phyloP scores from a whole-genome alignment of 2,329 filamentous ascomycete species.

The Ophiostoma triangulosporum region DNA sequence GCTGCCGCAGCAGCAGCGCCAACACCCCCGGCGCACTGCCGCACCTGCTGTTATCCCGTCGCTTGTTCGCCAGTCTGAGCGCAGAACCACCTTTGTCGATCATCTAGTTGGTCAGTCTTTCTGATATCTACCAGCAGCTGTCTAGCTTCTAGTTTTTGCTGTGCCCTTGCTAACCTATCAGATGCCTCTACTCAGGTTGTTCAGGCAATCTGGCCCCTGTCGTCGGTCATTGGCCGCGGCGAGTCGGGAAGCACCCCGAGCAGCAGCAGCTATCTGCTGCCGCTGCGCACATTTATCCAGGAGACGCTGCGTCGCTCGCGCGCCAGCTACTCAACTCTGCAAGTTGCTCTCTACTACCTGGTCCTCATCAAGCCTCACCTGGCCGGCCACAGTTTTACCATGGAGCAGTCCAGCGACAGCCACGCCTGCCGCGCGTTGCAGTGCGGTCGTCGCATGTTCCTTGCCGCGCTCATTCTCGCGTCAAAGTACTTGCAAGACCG shows the following conservation, averaged over 20 bases:
- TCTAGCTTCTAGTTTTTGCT: not conserved
- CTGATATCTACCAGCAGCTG: not conserved
- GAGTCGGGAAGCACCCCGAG: constrained; percentile 19
- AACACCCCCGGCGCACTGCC: constrained; percentile 46
- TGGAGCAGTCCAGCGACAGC: constrained; percentile 65
- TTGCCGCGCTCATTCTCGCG: constrained; percentile 84
- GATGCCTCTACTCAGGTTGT: constrained; percentile 97
- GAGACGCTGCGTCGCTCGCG: constrained; percentile 89
- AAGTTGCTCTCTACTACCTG: constrained; percentile 92
- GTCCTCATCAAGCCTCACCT: constrained; percentile 87
- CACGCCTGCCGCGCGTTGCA: constrained; percentile 69
- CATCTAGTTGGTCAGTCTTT: constrained; percentile 81
- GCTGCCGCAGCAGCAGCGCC: constrained; percentile 31
- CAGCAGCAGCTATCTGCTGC: constrained; percentile 45
- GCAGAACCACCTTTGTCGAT: constrained; percentile 91
- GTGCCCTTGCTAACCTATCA: constrained; percentile 26
- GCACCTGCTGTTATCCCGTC: constrained; percentile 53
- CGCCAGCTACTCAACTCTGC: constrained; percentile 93
- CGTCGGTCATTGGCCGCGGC: constrained; percentile 62
- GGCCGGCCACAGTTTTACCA: constrained; percentile 69
- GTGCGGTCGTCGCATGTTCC: constrained; percentile 94
- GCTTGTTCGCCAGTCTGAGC: constrained; percentile 75
- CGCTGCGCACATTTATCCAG: constrained; percentile 90
- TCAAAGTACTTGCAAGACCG: constrained; percentile 97
- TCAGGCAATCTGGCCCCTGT: constrained; percentile 91